Evolutionary conservation across 2,329 filamentous ascomycete species (phyloP).

Genomic region (Aquanectria penicillioides): DNA sequence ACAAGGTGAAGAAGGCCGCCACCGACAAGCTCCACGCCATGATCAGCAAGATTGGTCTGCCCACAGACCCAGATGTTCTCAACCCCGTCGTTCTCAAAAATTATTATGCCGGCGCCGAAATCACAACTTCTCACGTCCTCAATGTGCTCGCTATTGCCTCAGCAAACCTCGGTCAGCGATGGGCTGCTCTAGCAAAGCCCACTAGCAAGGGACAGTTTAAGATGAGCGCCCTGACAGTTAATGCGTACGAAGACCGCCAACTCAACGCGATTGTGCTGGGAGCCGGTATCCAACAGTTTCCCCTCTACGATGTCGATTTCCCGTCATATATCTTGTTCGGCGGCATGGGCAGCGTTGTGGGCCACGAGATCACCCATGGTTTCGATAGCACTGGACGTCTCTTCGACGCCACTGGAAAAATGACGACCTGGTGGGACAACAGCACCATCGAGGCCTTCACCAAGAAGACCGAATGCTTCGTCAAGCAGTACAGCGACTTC

Average conservation of each 20-base stretch:
- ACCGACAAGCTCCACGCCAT: slow-evolving; percentile 75
- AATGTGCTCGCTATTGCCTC: slow-evolving; percentile 64
- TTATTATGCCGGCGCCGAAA: slow-evolving; percentile 65
- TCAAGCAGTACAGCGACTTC: slow-evolving; percentile 73
- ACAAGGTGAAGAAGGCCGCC: slow-evolving; percentile 66
- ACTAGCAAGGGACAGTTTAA: slow-evolving; percentile 69
- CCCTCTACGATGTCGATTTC: slow-evolving; percentile 70
- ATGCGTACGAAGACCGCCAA: slow-evolving; percentile 72
- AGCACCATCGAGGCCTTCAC: slow-evolving; percentile 67
- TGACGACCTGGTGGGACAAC: slow-evolving; percentile 74
- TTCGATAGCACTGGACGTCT: slow-evolving; percentile 74
- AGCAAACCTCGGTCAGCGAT: slow-evolving; percentile 59
- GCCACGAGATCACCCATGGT: slow-evolving; percentile 76
- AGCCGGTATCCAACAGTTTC: slow-evolving; percentile 73
- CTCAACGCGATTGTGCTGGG: slow-evolving; percentile 74
- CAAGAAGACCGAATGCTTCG: slow-evolving; percentile 70
- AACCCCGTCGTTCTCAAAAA: slow-evolving; percentile 63
- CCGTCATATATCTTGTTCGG: slow-evolving; percentile 75
- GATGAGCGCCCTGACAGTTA: slow-evolving; percentile 70
- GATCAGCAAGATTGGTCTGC: slow-evolving; percentile 74
- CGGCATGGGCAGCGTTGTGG: slow-evolving; percentile 73
- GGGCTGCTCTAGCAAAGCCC: slow-evolving; percentile 68
- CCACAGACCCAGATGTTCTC: slow-evolving; percentile 70
- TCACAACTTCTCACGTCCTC: slow-evolving; percentile 64
- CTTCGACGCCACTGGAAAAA: slow-evolving; percentile 72